Evolutionary conservation across 352 stramenopile species (phyloP), one percentile per base, ranked within the genome.

Genomic region (Phytopythium sindhum): DNA sequence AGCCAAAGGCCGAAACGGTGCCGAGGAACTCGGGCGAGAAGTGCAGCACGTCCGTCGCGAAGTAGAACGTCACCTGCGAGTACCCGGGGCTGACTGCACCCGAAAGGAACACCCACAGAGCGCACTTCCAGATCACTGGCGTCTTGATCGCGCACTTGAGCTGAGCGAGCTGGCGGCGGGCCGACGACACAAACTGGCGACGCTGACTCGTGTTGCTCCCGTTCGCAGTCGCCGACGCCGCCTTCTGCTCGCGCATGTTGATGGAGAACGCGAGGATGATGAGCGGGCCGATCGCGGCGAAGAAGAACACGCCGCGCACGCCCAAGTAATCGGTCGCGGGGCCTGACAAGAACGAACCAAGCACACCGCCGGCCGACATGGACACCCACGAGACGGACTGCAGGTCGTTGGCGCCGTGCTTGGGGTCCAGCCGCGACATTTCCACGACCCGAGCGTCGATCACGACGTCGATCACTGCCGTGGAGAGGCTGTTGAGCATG

Each of bases 371-470:
- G 45, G 98, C 67, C 14, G 93, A 88, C 66, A 97, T 95, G 61
- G 88, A 88, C 55, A 95, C 87, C 96, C 96, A 99, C 63, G 95
- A 98, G 1, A 98, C 77, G 23, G 85, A 97, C 71, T 98, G 96
- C 17, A 98, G 72, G 55, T 97, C 90, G 54, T 97, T 97, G 0
- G 95, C 93, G 19, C 96, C 85, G 59, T 92, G 81, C 56, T 88
- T 91, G 9, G 85, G 83, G 51, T 93, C 85, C 19, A 93, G 66
- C 23, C 91, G 76, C 60, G 90, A 96, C 78, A 97, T 97, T 72
- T 98, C 91, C 11, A 99, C 96, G 4, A 99, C 95, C 61, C 97
- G 88, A 19, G 95, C 95, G 81, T 99, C 97, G 41, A 97, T 98
- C 6, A 99, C 95, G 6, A 99, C 97, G 74, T 99, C 97, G 48